Evolutionary conservation across 257 asterid genomes (phyloP).

Genomic region (Jacaranda mimosifolia): DNA sequence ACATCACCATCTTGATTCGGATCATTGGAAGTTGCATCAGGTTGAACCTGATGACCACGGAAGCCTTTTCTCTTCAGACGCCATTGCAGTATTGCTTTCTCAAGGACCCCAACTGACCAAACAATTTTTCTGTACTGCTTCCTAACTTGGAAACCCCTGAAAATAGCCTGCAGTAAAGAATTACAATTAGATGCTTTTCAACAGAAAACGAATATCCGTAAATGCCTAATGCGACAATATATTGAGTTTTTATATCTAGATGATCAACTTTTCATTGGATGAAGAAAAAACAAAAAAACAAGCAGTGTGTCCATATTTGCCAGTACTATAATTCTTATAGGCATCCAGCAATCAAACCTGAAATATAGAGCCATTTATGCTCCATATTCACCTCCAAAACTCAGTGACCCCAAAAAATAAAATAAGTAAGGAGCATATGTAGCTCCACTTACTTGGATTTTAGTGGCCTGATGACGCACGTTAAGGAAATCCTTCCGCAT

Average conservation of each 20-base stretch:
- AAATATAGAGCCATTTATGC: neutral
- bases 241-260: neutral
- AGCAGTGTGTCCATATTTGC: too few relatives aligned
- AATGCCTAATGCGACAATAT: neutral
- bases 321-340: too few relatives aligned
- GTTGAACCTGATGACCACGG: constrained; percentile 83
- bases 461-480: constrained; percentile 87
- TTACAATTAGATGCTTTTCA: constrained; percentile 14
- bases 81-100: constrained; percentile 93
- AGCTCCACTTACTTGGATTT: constrained; percentile 71
- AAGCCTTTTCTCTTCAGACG: constrained; percentile 91
- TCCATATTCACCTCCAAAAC: neutral
- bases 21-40: constrained; percentile 40
- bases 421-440: neutral
- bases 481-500: constrained; percentile 80
- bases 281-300: neutral
- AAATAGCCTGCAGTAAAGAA: constrained; percentile 63
- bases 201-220: too few relatives aligned
- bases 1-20: constrained; percentile 55
- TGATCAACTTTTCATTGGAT: neutral
- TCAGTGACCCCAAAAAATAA: neutral
- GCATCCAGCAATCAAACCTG: constrained; percentile 4
- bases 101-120: constrained; percentile 96
- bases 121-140: constrained; percentile 75
- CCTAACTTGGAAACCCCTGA: constrained; percentile 87